phyloP scores from a whole-genome alignment of 345 rosid genomes.

The Eucalyptus erythrocorys region DNA sequence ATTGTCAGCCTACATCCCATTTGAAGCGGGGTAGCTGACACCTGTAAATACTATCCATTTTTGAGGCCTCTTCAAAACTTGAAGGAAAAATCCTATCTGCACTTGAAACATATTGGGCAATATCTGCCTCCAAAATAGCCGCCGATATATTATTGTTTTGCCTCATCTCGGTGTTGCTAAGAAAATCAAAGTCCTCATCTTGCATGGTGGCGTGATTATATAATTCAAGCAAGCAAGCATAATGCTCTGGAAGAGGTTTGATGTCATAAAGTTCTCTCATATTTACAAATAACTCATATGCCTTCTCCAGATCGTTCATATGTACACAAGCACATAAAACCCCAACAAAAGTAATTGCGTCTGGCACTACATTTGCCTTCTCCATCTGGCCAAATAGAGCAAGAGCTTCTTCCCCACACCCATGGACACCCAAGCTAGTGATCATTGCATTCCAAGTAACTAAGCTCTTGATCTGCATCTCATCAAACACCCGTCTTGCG shows the following conservation, averaged over 20 bases:
- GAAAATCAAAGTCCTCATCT: slow-evolving; percentile 3
- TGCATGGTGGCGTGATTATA: slow-evolving; percentile 20
- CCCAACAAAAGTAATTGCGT: slow-evolving; percentile 72
- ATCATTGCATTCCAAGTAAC: slow-evolving; percentile 83
- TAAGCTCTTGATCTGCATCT: slow-evolving; percentile 34
- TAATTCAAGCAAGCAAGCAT: slow-evolving; percentile 49
- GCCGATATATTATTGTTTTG: not conserved
- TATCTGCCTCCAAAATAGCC: not conserved
- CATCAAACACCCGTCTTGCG: slow-evolving; percentile 46
- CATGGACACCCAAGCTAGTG: slow-evolving; percentile 74
- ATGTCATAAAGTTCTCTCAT: slow-evolving; percentile 39
- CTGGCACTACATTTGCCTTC: slow-evolving; percentile 26
- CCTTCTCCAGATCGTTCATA: slow-evolving; percentile 28
- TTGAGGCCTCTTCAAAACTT: not conserved
- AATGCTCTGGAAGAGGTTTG: slow-evolving; percentile 45
- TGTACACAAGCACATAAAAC: slow-evolving; percentile 59
- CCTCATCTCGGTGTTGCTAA: slow-evolving; percentile 1
- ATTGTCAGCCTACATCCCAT: slow-evolving; percentile 21
- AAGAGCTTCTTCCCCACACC: slow-evolving; percentile 54
- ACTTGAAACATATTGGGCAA: not conserved
- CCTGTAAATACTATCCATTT: not conserved
- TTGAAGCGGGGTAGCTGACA: slow-evolving; percentile 15
- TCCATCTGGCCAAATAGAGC: slow-evolving; percentile 47
- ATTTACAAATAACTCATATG: slow-evolving; percentile 22
- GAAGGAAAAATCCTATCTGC: not conserved